phyloP scores from a whole-genome alignment of 371 early-diverging fungal genomes.

The Conidiobolus incongruus region DNA sequence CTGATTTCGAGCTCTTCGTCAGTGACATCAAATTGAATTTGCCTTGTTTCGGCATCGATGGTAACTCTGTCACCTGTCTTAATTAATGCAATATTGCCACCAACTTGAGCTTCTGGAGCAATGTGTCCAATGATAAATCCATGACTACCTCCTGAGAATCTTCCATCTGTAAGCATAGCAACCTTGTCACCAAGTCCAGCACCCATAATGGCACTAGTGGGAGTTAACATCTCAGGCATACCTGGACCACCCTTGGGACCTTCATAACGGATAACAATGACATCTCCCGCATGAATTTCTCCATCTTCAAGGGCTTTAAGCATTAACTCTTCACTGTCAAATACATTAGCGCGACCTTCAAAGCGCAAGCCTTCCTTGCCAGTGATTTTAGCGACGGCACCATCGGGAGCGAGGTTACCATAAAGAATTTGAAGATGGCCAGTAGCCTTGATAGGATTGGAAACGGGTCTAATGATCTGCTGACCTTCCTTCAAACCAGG shows the following conservation, averaged over 20 bases:
- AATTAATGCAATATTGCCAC: constrained; percentile 85
- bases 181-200: constrained; percentile 93
- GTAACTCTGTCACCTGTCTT: constrained; percentile 64
- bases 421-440: constrained; percentile 84
- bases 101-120: constrained; percentile 89
- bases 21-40: constrained; percentile 44
- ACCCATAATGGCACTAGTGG: constrained; percentile 92
- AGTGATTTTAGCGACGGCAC: constrained; percentile 95
- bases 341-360: constrained; percentile 67
- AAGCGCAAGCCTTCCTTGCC: constrained; percentile 90
- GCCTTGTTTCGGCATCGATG: constrained; percentile 60
- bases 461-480: constrained; percentile 65
- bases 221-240: constrained; percentile 92
- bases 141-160: constrained; percentile 93
- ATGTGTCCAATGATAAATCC: constrained; percentile 97
- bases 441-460: constrained; percentile 69
- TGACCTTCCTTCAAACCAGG: constrained; percentile 52
- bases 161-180: constrained; percentile 87
- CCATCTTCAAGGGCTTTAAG: constrained; percentile 54
- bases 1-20: constrained; percentile 56
- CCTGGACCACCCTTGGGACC: constrained; percentile 87
- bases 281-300: constrained; percentile 68
- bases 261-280: constrained; percentile 71
- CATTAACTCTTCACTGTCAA: constrained; percentile 78
- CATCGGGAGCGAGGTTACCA: constrained; percentile 89